Evolutionary conservation across 2,329 filamentous ascomycete genomes (phyloP).

Genomic region (Ophiostoma ips): DNA sequence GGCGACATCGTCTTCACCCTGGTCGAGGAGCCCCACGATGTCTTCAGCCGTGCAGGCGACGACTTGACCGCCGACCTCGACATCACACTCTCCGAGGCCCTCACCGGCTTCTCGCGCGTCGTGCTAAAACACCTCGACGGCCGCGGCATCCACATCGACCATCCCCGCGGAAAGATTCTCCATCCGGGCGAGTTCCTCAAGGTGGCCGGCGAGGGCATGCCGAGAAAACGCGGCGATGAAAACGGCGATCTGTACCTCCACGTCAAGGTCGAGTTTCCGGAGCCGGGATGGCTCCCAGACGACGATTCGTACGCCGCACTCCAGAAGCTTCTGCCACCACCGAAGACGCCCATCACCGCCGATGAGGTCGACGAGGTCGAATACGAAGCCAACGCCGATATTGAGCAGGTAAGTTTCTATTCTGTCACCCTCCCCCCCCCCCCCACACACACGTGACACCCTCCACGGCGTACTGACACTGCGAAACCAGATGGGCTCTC

Average conservation of each 20-base stretch:
- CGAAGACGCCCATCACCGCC: slow-evolving; percentile 45
- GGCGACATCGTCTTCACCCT: slow-evolving; percentile 89
- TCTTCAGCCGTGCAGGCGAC: slow-evolving; percentile 69
- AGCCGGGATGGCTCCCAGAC: slow-evolving; percentile 68
- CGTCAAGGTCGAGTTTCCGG: slow-evolving; percentile 78
- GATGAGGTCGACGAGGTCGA: slow-evolving; percentile 71
- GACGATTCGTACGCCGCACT: slow-evolving; percentile 48
- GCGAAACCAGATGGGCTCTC: slow-evolving; percentile 50
- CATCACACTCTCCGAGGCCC: slow-evolving; percentile 68
- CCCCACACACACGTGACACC: not conserved
- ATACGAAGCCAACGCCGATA: slow-evolving; percentile 67
- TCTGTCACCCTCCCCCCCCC: too few relatives aligned
- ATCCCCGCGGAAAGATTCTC: slow-evolving; percentile 69
- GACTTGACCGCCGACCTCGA: slow-evolving; percentile 74
- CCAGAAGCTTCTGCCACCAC: slow-evolving; percentile 59
- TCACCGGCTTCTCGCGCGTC: slow-evolving; percentile 80
- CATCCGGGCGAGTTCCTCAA: slow-evolving; percentile 76
- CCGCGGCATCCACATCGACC: slow-evolving; percentile 68
- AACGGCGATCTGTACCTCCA: slow-evolving; percentile 80
- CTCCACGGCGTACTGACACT: not conserved
- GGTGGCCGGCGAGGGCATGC: slow-evolving; percentile 86
- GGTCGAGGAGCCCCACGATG: slow-evolving; percentile 64
- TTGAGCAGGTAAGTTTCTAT: slow-evolving; percentile 63
- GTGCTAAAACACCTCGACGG: slow-evolving; percentile 90
- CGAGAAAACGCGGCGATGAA: slow-evolving; percentile 67